Conservation (phyloP, 768 basidiomycete species). For the Boletus rubropictus region DNA sequence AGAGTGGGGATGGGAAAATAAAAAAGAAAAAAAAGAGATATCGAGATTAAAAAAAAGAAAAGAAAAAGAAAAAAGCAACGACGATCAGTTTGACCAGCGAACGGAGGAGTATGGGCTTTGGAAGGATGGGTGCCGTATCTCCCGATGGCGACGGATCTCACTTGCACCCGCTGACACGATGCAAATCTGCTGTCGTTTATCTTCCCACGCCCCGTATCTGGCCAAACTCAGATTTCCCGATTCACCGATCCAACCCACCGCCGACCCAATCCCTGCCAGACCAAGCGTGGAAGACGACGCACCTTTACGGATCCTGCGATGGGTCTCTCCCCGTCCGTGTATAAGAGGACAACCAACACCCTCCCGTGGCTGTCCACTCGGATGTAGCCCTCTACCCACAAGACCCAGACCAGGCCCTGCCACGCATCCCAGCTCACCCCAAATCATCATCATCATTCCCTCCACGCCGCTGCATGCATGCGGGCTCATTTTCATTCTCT, state of each 20-base stretch:
- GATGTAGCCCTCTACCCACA: slow-evolving; percentile 23
- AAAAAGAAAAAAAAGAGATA: slow-evolving; percentile 6
- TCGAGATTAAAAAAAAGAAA: slow-evolving; percentile 18
- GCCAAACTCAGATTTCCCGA: slow-evolving; percentile 25
- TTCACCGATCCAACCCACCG: slow-evolving; percentile 20
- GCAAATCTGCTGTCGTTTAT: slow-evolving; percentile 27
- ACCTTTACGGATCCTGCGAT: slow-evolving; percentile 15
- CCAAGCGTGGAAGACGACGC: slow-evolving; percentile 16
- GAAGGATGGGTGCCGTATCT: slow-evolving; percentile 44
- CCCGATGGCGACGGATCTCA: slow-evolving; percentile 60
- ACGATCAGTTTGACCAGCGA: slow-evolving; percentile 3
- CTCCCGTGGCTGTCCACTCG: slow-evolving; percentile 20
- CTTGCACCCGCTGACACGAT: slow-evolving; percentile 29
- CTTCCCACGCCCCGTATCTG: slow-evolving; percentile 25
- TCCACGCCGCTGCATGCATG: slow-evolving; percentile 22
- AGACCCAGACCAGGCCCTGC: slow-evolving; percentile 19
- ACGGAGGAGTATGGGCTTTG: slow-evolving; percentile 3
- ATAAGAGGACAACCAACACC: slow-evolving; percentile 15
- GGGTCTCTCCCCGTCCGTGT: slow-evolving; percentile 7
- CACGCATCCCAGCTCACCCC: slow-evolving; percentile 20
- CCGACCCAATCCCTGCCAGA: neutral
- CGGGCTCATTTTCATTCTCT: neutral
- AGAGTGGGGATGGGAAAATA: neutral
- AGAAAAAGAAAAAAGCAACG: slow-evolving; percentile 16
- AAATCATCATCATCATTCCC: slow-evolving; percentile 16